Conservation (phyloP, 164 flowering plant species). For the Aristolochia fimbriata region DNA sequence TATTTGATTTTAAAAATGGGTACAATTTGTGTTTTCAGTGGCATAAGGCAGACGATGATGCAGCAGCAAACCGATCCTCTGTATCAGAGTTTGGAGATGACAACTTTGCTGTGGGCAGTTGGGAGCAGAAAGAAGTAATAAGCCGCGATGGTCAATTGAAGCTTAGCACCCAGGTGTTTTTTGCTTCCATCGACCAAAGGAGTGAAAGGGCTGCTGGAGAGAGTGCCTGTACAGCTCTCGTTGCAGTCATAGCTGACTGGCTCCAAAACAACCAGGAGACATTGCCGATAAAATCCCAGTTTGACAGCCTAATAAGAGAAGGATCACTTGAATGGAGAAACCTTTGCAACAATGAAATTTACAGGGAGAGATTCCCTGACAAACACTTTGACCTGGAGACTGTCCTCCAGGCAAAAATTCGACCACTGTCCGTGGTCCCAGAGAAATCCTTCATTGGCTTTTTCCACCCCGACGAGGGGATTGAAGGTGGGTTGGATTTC, state of each 20-base stretch:
- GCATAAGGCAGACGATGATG: constrained; percentile 66
- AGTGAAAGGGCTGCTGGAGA: constrained; percentile 95
- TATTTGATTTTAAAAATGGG: neutral
- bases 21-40: constrained; percentile 29
- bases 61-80: constrained; percentile 51
- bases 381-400: constrained; percentile 96
- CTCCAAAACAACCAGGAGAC: constrained; percentile 52
- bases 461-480: constrained; percentile 69
- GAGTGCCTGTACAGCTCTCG: constrained; percentile 96
- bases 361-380: constrained; percentile 70
- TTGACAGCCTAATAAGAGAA: constrained; percentile 80
- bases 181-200: constrained; percentile 93
- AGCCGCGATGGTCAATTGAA: constrained; percentile 93
- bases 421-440: constrained; percentile 57
- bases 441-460: constrained; percentile 83
- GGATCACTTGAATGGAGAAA: constrained; percentile 95
- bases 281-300: constrained; percentile 87
- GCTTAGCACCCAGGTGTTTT: constrained; percentile 69
- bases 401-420: constrained; percentile 75
- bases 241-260: constrained; percentile 97
- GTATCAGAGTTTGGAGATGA: constrained; percentile 98
- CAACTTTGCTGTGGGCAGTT: constrained; percentile 77
- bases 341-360: constrained; percentile 73
- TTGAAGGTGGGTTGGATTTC: constrained; percentile 70
- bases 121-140: constrained; percentile 80